Percentiles rank a stretch among this genome's conserved stretches.
These are phyloP conservation scores for Lodderomyces pseudojiufengensis DNA, from an alignment of 1,139 yeast species.

Conservation along the genomic window DNA sequence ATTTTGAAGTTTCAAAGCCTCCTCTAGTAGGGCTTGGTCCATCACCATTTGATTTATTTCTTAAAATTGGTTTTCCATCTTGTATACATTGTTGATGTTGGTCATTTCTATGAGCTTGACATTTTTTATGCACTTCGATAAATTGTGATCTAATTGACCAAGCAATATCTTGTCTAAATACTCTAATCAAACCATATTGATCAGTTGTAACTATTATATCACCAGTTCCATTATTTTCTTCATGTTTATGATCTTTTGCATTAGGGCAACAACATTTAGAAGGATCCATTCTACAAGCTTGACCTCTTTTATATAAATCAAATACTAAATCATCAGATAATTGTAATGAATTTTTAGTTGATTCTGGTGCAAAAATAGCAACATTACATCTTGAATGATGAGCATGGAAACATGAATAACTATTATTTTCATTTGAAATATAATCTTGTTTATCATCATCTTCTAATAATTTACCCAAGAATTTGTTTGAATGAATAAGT, in stretches of 20 bases:
- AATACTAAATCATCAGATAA: conserved; percentile 76
- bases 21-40: conserved; percentile 1
- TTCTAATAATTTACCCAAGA: conserved; percentile 26
- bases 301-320: conserved; percentile 46
- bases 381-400: conserved; percentile 71
- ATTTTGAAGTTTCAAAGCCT: not conserved
- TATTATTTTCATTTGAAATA: conserved; percentile 45
- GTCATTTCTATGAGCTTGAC: conserved; percentile 4
- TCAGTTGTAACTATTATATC: conserved; percentile 75
- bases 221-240: conserved; percentile 18
- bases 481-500: conserved; percentile 31
- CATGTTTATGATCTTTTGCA: conserved; percentile 20
- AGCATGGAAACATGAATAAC: conserved; percentile 72
- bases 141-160: conserved; percentile 29
- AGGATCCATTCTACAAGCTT: conserved; percentile 12
- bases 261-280: conserved; percentile 5
- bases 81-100: not conserved
- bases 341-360: conserved; percentile 60
- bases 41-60: not conserved
- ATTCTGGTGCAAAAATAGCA: conserved; percentile 77
- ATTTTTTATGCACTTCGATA: conserved; percentile 15
- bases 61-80: not conserved
- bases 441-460: conserved; percentile 22
- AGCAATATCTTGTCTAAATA: conserved; percentile 78
- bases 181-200: conserved; percentile 65